Base-by-base conservation (phyloP, 768 basidiomycete genomes). In the Piloderma croceum region DNA sequence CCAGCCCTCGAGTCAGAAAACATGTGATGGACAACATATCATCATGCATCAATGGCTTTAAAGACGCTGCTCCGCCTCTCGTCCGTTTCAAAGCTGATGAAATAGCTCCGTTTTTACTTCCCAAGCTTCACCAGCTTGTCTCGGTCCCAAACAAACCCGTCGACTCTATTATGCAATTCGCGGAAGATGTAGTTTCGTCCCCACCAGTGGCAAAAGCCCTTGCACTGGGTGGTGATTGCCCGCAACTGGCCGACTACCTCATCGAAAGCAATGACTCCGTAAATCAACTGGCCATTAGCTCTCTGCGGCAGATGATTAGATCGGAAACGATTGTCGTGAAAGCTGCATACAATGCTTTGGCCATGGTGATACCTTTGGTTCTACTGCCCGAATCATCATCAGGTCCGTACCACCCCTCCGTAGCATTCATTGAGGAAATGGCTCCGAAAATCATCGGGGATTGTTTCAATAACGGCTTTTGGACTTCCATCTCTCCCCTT, bases 11-110 rank as follows among this genome's bases (percentile, higher is more conserved):
- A 7, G 27, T 52, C 19, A 46, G 50, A 34, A 42, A 52, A 19
- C 50, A 52, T 41, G 43, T 40, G 12, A 52, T 52, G 50, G 44
- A 46, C 21, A 52, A 52, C 20, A 37, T 49, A 12, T 47, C 45
- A 5, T 38, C 39, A 7, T 52, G 48, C 33, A 50, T 52, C 31
- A 38, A 17, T 34, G 50, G 48, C 20, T 38, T 38, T 24, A 42
- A 33, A 13, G 39, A 46, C 20, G 31, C 24, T 18, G 31, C 39
- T 6, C 47, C 50, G 2, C 29, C 48, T 0, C 41, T 49, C 24
- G 48, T 47, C 27, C 41, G 34, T n/a, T 47, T 52, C 35, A 39
- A 34, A 10, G 37, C 45, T 11, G 23, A 33, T 22, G 50, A 52
- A 33, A 42, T 47, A 23, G 50, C 50, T 4, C 45, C 50, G 4